Evolutionary conservation across 306 rosid species (phyloP), one percentile per base, ranked within the genome.

Genomic region (Citrullus colocynthis): DNA sequence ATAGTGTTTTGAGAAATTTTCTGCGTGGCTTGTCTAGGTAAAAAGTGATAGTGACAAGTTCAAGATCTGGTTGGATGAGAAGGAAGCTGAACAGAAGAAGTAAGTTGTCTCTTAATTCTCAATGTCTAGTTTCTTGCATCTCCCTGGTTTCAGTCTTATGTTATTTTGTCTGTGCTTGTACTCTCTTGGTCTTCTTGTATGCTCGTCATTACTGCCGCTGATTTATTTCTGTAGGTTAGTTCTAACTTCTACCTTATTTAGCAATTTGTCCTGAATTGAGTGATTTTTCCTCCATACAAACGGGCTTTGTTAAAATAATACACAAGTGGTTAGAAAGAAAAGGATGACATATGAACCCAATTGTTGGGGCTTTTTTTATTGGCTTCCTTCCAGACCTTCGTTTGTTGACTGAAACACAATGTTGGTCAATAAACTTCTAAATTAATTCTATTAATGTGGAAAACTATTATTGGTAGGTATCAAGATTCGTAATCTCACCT

Each of bases 31-130:
- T 71, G 73, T 67, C 78, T 71, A 95, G 99, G 97, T 89, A 79
- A 64, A 74, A 69, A 84, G 81, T 60, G 89, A 83, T 17, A 84
- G 89, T 60, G 93, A 89, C 65, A 92, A 88, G 78, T 70, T 95
- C 78, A 92, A 84, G 88, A 80, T 56, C 28, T 95, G 97, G 99
- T 82, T 92, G 88, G 86, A 87, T 63, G 90, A 89, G 80, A 91
- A 91, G 87, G 97, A 92, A 77, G 85, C 88, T 70, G 97, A 90
- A 83, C 99, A 92, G 83, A 87, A 84, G 74, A 89, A 85, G 99
- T 95, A 83, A 85, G 97, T 86, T 21, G 54, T 78, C 42, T 28
- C 24, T 4, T 51, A 72, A 73, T 51, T 73, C 42, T 73, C 45
- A 30, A 30, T 34, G 16, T 73, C 45, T 51, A 16, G 77, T 52